Evolutionary conservation across 441 rosid species (phyloP).

Genomic region (Brassica balearica): DNA sequence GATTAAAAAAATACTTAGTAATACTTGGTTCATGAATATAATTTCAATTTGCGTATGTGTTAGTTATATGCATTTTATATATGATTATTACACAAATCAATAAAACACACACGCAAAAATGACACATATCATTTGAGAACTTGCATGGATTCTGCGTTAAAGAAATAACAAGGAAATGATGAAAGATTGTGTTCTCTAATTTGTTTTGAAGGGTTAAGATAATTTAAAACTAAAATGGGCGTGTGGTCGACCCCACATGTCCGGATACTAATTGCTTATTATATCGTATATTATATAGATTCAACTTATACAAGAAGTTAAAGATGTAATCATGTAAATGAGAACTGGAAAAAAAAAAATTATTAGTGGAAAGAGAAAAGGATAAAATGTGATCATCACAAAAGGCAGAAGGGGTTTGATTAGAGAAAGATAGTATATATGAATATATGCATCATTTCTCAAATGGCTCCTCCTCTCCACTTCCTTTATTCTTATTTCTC

Average conservation of each 20-base stretch:
- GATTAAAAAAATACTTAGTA: not conserved
- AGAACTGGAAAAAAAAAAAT: not conserved
- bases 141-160: not conserved
- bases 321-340: constrained; percentile 7
- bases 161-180: not conserved
- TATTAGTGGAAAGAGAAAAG: constrained; percentile 12
- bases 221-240: constrained; percentile 20
- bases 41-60: not conserved
- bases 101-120: not conserved
- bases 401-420: not conserved
- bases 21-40: not conserved
- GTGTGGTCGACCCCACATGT: constrained; percentile 45
- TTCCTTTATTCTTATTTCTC: too few relatives aligned
- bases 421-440: not conserved
- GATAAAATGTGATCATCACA: constrained; percentile 18
- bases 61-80: not conserved
- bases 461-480: constrained; percentile 4
- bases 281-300: not conserved
- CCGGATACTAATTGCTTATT: constrained; percentile 20
- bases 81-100: not conserved
- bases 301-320: constrained; percentile 1
- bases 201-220: constrained; percentile 2
- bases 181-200: not conserved
- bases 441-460: constrained; percentile 7
- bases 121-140: not conserved